Conservation (phyloP, 768 basidiomycete species). For the Gautieria morchelliformis region DNA sequence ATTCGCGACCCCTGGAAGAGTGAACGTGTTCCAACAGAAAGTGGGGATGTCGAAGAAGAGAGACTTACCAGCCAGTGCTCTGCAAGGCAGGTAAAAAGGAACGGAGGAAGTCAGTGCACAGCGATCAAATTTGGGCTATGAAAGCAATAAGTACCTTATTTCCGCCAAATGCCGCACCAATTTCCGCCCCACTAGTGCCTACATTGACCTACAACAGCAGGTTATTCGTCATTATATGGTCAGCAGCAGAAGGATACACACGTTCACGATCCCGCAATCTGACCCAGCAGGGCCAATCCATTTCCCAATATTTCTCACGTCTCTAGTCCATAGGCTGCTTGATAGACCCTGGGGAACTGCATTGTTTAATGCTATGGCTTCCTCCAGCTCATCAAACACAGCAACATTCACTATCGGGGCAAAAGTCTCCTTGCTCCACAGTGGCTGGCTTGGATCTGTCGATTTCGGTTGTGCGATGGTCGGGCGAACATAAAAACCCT, state of each 20-base stretch:
- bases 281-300: conserved; percentile 89
- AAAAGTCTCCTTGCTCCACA: conserved; percentile 79
- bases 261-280: conserved; percentile 90
- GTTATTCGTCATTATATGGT: conserved; percentile 6
- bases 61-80: conserved; percentile 75
- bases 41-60: background rate
- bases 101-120: background rate
- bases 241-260: conserved; percentile 26
- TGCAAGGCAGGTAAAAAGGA: conserved; percentile 16
- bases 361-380: conserved; percentile 88
- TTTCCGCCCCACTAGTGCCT: conserved; percentile 61
- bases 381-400: conserved; percentile 76
- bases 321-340: conserved; percentile 84
- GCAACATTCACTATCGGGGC: conserved; percentile 84
- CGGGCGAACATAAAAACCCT: conserved; percentile 86
- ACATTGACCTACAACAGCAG: conserved; percentile 46
- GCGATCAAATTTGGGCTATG: background rate
- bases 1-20: conserved; percentile 76
- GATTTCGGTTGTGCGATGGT: conserved; percentile 67
- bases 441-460: conserved; percentile 37
- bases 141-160: conserved; percentile 64
- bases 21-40: background rate
- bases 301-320: conserved; percentile 73
- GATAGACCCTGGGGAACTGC: conserved; percentile 86
- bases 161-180: conserved; percentile 86